A percentile compares a stretch with the other conserved stretches of the same genome.
Conservation (phyloP, 2,329 filamentous ascomycete genomes). For the Zopfia rhizophila region DNA sequence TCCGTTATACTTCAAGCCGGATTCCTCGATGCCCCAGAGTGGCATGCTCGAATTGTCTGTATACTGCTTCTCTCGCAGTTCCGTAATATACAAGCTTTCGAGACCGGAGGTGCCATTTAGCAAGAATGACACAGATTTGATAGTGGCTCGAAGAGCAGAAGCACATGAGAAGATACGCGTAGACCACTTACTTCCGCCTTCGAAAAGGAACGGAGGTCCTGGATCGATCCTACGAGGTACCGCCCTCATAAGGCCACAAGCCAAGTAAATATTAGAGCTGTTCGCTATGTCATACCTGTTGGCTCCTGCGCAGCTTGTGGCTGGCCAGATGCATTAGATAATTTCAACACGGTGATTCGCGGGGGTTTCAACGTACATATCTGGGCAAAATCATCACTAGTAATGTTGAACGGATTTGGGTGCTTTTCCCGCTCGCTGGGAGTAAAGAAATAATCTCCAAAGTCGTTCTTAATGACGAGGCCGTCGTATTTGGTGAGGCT, state of each 20-base stretch:
- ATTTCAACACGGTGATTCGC: no score
- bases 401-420: no score
- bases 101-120: constrained; percentile 54
- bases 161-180: constrained; percentile 57
- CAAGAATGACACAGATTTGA: constrained; percentile 58
- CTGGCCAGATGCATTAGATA: no score
- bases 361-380: no score
- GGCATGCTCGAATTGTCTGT: constrained; percentile 38
- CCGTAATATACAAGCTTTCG: constrained; percentile 42
- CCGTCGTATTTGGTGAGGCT: constrained; percentile 1
- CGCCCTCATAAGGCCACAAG: constrained; percentile 56
- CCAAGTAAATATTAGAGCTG: constrained; percentile 54
- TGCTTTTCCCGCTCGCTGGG: no score
- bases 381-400: no score
- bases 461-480: constrained; percentile 1
- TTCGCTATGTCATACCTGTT: constrained; percentile 48
- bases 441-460: background rate
- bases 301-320: constrained; percentile 50
- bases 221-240: constrained; percentile 50
- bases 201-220: constrained; percentile 45
- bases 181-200: constrained; percentile 54
- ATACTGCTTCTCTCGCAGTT: constrained; percentile 56
- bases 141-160: constrained; percentile 51
- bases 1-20: constrained; percentile 28
- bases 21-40: constrained; percentile 53